phyloP scores from a whole-genome alignment of 2,329 filamentous ascomycete species.

The Hymenotorrendiella dingleyae region DNA sequence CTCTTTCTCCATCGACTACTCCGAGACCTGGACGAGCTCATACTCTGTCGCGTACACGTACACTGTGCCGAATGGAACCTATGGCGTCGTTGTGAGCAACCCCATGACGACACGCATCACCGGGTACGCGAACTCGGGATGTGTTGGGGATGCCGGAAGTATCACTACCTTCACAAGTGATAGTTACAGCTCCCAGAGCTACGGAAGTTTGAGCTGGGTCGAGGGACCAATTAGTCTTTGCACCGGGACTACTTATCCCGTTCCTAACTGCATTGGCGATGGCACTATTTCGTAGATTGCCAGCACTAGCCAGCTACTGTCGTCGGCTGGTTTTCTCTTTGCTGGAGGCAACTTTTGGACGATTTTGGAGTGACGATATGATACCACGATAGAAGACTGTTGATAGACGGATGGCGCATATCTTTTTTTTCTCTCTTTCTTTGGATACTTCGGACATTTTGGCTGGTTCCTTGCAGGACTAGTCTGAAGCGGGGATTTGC shows the following conservation, averaged over 20 bases:
- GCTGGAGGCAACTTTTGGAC: no score
- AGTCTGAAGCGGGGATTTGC: no score
- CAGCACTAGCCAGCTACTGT: no score
- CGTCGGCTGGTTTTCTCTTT: no score
- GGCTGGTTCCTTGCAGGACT: no score
- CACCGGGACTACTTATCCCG: slow-evolving; percentile 32
- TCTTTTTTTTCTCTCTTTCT: no score
- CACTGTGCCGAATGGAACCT: slow-evolving; percentile 32
- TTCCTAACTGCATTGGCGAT: slow-evolving; percentile 34
- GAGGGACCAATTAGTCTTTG: slow-evolving; percentile 36
- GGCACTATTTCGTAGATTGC: slow-evolving; percentile 23
- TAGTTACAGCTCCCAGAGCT: slow-evolving; percentile 31
- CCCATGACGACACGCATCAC: slow-evolving; percentile 29
- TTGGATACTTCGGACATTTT: no score
- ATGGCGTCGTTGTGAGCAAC: slow-evolving; percentile 36
- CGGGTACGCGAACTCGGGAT: slow-evolving; percentile 33
- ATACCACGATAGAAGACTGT: no score
- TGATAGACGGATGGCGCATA: no score
- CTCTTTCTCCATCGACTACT: slow-evolving; percentile 26
- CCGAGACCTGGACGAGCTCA: slow-evolving; percentile 30
- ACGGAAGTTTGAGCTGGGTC: slow-evolving; percentile 34
- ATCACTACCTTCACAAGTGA: slow-evolving; percentile 31
- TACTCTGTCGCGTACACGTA: slow-evolving; percentile 30
- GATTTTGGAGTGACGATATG: no score
- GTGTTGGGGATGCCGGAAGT: slow-evolving; percentile 25